These are phyloP conservation scores for Moesziomyces globuligerus DNA, from an alignment of 1,284 basidiomycete genomes.

Conservation along the genomic window DNA sequence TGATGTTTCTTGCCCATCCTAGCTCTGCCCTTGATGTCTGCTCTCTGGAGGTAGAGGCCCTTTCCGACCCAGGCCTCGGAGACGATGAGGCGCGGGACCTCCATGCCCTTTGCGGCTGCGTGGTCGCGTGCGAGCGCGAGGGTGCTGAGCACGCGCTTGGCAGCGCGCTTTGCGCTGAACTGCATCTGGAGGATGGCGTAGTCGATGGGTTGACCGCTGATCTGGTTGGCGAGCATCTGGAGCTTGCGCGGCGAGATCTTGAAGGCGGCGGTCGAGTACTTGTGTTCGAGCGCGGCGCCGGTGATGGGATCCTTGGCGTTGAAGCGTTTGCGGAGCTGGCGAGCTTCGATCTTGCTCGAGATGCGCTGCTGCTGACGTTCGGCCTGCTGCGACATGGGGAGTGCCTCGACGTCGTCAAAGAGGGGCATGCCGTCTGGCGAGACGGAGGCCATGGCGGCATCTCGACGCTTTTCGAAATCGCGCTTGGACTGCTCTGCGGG, in stretches of 20 bases:
- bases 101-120: constrained; percentile 82
- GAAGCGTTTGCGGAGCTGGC: constrained; percentile 59
- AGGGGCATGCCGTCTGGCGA: constrained; percentile 58
- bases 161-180: constrained; percentile 89
- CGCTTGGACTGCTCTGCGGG: constrained; percentile 50
- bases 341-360: constrained; percentile 40
- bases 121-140: constrained; percentile 87
- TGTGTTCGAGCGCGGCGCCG: constrained; percentile 74
- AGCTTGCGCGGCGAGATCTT: constrained; percentile 93
- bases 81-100: constrained; percentile 80
- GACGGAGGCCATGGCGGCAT: constrained; percentile 53
- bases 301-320: constrained; percentile 46
- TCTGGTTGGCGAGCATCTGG: constrained; percentile 85
- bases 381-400: constrained; percentile 38
- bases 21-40: constrained; percentile 88
- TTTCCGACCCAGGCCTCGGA: constrained; percentile 94
- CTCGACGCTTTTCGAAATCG: constrained; percentile 46
- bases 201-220: constrained; percentile 74
- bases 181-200: constrained; percentile 95
- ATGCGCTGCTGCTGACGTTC: constrained; percentile 38
- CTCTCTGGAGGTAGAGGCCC: constrained; percentile 75
- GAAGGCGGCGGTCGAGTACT: constrained; percentile 88
- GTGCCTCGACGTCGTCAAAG: constrained; percentile 52
- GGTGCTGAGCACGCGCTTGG: constrained; percentile 85
- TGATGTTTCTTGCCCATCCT: constrained; percentile 82